Percentiles rank a stretch among this genome's conserved stretches.
These are phyloP conservation scores for Jaminaea rosea DNA, from an alignment of 1,284 basidiomycete genomes.

Conservation along the genomic window DNA sequence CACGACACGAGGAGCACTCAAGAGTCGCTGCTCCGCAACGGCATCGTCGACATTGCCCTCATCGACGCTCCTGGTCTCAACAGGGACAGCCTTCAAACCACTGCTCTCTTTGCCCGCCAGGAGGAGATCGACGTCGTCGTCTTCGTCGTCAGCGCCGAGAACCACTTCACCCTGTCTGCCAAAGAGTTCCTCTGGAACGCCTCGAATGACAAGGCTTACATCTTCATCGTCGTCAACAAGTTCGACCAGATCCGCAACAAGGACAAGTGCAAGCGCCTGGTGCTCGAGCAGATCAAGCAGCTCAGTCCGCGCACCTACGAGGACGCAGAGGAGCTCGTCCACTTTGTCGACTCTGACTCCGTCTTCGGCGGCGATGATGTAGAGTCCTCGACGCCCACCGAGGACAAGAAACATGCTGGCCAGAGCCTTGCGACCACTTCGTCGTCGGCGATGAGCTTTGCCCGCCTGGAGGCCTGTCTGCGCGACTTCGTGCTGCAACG, in stretches of 20 bases:
- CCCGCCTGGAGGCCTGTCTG: conserved; percentile 79
- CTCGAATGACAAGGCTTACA: conserved; percentile 90
- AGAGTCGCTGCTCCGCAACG: conserved; percentile 60
- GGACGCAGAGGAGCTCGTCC: conserved; percentile 84
- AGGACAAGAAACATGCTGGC: conserved; percentile 18
- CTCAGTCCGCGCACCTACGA: conserved; percentile 85
- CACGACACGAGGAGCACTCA: conserved; percentile 27
- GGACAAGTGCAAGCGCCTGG: conserved; percentile 76
- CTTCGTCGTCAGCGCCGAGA: conserved; percentile 95
- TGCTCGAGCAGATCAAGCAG: conserved; percentile 88
- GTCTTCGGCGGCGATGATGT: conserved; percentile 24
- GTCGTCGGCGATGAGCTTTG: conserved; percentile 54
- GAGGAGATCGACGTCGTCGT: conserved; percentile 98
- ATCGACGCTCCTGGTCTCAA: conserved; percentile 98
- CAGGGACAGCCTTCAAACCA: conserved; percentile 89
- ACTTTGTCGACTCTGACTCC: conserved; percentile 82
- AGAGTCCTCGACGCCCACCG: conserved; percentile 38
- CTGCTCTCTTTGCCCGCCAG: conserved; percentile 87
- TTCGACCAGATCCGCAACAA: conserved; percentile 94
- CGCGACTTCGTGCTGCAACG: conserved; percentile 92
- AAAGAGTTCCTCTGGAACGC: conserved; percentile 91
- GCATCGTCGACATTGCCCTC: conserved; percentile 91
- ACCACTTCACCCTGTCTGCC: conserved; percentile 93
- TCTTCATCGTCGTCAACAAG: conserved; percentile 99
- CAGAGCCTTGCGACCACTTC: conserved; percentile 1